These are phyloP conservation scores for Haematococcus sp. DNA, from an alignment of 139 green algal species.

Conservation along the genomic window DNA sequence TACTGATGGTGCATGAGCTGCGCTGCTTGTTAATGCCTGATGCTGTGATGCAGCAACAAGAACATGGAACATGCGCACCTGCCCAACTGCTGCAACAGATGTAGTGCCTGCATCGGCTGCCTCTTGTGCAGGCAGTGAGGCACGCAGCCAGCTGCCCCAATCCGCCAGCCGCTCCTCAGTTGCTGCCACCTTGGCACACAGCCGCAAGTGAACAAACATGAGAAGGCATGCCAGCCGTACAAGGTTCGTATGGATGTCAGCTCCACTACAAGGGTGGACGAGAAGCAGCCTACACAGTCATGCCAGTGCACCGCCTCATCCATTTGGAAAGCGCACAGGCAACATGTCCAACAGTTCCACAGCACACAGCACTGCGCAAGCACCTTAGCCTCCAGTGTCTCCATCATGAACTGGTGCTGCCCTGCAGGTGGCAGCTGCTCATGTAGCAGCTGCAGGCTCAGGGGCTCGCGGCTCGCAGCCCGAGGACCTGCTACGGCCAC, in stretches of 20 bases:
- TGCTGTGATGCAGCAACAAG: no score
- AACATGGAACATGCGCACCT: no score
- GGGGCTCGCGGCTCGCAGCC: neutral
- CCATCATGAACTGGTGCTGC: conserved; percentile 35
- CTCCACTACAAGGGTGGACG: no score
- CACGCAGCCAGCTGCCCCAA: conserved; percentile 20
- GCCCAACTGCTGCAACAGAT: conserved; percentile 7
- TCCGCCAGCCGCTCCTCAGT: conserved; percentile 37
- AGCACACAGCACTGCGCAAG: neutral
- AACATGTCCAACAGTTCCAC: neutral
- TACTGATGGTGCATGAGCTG: no score
- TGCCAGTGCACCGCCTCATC: no score
- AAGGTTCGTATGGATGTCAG: no score
- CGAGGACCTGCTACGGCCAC: conserved; percentile 6
- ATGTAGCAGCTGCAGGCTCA: neutral
- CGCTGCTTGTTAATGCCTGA: no score
- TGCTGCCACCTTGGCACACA: conserved; percentile 14
- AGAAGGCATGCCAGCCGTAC: no score
- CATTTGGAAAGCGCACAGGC: no score
- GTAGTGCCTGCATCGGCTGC: conserved; percentile 1
- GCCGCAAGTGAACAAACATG: no score
- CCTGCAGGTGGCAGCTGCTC: conserved; percentile 13
- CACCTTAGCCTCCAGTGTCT: conserved; percentile 38
- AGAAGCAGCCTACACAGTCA: no score
- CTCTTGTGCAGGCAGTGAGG: neutral